Evolutionary conservation across 495 filamentous ascomycete species (phyloP), one percentile per base, ranked within the genome.

Genomic region (Talaromyces thailandensis): DNA sequence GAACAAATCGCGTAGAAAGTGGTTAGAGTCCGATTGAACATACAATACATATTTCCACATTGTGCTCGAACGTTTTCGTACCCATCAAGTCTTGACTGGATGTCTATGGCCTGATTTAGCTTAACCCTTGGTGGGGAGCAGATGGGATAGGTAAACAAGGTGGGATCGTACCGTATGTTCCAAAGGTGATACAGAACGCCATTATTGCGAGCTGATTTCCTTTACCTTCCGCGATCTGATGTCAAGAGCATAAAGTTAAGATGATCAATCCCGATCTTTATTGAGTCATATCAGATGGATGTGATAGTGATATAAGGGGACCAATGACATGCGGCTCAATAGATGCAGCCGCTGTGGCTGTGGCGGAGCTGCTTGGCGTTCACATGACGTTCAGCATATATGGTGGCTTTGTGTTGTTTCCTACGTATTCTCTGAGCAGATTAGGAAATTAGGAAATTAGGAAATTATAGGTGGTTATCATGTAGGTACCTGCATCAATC

Each of bases 141-240:
- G 45, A 12, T 51, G 62, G 11, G 28, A 37, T 40, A 21, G 28
- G 45, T 48, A 63, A 28, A 62, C 53, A 64, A 58, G 57, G 21
- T 63, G 58, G 29, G 12, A 2, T 70, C 71, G 68, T 67, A 82
- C 81, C 79, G 62, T 84, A 77, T 16, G 76, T 79, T 62, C 81
- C 81, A 66, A 82, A 82, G 3, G 81, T 84, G 66, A 84, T 81
- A 68, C 79, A 84, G 67, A 84, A 76, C 35, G 78, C 78, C 81
- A 83, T 82, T 62, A 52, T 66, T 58, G 52, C 16, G 37, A 57
- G 18, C 23, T 25, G 9, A 4, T 7, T 29, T 8, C 18, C 31
- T 35, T 40, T 21, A 31, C 9, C 11, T 21, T 32, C 28, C 11
- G 12, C 14, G 14, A 16, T 57, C 29, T 32, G n/a, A 58, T 31